Evolutionary conservation across 352 stramenopile genomes (phyloP), one percentile per base, ranked within the genome.

Genomic region (Phytophthora syringae): DNA sequence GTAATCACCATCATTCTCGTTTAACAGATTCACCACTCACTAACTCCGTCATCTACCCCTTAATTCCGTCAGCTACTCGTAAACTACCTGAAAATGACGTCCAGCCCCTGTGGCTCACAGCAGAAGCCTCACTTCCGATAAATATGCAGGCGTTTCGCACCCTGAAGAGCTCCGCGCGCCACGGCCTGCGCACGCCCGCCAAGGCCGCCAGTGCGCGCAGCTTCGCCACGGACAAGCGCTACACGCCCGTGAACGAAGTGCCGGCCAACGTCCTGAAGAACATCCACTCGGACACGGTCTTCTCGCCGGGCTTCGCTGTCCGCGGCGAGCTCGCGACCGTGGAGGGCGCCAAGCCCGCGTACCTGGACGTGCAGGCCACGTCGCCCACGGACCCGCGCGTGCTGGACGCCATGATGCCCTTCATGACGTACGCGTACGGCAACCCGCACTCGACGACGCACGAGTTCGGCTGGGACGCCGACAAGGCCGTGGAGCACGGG

Each of bases 371-470:
- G 57, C 95, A 98, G 70, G 93, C 98, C n/a, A 99, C 98, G 10
- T 99, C 97, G 47, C 97, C 97, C 7, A 88, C 99, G 82, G 98
- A 99, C 79, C 98, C 98, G 40, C 92, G 98, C 53, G 98, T 99
- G 16, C 76, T 99, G 37, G 98, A 99, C 77, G 92, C 95, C 25
- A 99, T 99, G 98, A 79, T 99, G 76, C 97, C 97, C 30, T 98
- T 97, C 74, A 97, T 99, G 89, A 97, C 97, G 66, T 90, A 92
- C 72, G 73, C 82, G 25, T 99, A 98, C 68, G 98, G 98, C 52
- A 99, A 99, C 82, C 97, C 98, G 37, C 98, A 99, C 84, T 99
- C 97, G 60, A 95, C 96, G 9, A 99, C 98, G 16, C 98, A 99
- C 86, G 77, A 90, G 48, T 99, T 98, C 75, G 98, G 98, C 20